Conservation (phyloP, 495 filamentous ascomycete species). For the Penicillium verhagenii region DNA sequence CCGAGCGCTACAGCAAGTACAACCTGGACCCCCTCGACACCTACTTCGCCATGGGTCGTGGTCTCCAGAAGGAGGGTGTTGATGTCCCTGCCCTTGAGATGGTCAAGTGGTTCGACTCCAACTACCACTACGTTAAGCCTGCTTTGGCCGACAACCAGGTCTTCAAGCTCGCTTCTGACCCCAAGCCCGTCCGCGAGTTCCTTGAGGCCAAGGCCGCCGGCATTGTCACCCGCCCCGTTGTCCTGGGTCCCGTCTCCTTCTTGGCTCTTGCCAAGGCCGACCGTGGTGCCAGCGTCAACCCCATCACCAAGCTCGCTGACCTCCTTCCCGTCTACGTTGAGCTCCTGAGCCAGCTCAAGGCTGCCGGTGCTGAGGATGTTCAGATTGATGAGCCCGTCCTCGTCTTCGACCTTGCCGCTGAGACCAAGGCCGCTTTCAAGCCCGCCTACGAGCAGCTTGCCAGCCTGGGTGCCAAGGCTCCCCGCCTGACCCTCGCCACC, state of each 20-base stretch:
- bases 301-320: slow-evolving; percentile 87
- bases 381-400: slow-evolving; percentile 98
- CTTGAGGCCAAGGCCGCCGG: slow-evolving; percentile 96
- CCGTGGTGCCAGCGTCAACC: slow-evolving; percentile 81
- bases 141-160: slow-evolving; percentile 93
- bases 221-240: slow-evolving; percentile 85
- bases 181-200: slow-evolving; percentile 94
- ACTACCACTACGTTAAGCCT: slow-evolving; percentile 99
- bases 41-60: slow-evolving; percentile 99
- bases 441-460: slow-evolving; percentile 87
- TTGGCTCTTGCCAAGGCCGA: slow-evolving; percentile 94
- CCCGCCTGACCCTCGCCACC: slow-evolving; percentile 82
- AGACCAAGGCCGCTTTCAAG: slow-evolving; percentile 97
- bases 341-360: slow-evolving; percentile 87
- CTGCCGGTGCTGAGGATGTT: slow-evolving; percentile 86
- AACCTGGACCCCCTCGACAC: slow-evolving; percentile 85
- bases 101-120: slow-evolving; percentile 99
- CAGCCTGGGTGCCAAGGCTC: slow-evolving; percentile 70
- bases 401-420: slow-evolving; percentile 83
- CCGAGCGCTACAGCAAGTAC: slow-evolving; percentile 85
- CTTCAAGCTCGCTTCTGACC: slow-evolving; percentile 81
- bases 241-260: slow-evolving; percentile 96
- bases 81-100: slow-evolving; percentile 97
- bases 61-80: slow-evolving; percentile 80
- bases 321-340: slow-evolving; percentile 91